These are phyloP conservation scores for Podospora appendiculata DNA, from an alignment of 495 filamentous ascomycete genomes.

Conservation along the genomic window DNA sequence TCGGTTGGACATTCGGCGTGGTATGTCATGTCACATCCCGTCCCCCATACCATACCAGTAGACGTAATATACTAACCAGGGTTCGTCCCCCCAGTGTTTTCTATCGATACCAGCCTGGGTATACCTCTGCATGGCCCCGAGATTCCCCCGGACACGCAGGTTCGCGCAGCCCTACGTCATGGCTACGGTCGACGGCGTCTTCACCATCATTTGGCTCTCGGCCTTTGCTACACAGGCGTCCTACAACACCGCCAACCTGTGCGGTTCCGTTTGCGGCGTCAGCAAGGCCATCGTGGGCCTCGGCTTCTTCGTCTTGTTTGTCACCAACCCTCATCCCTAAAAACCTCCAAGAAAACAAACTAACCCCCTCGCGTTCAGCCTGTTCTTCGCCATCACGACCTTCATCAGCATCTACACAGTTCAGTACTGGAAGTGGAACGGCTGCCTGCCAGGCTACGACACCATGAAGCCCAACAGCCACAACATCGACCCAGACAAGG, in stretches of 20 bases:
- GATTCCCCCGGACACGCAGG: constrained; percentile 72
- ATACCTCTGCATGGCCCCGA: constrained; percentile 75
- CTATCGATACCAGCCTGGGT: constrained; percentile 73
- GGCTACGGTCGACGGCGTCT: constrained; percentile 63
- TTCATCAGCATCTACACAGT: constrained; percentile 71
- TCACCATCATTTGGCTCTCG: constrained; percentile 74
- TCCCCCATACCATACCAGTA: too few species aligned
- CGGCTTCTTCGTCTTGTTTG: constrained; percentile 75
- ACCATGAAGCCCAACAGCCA: constrained; percentile 39
- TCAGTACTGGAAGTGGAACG: constrained; percentile 69
- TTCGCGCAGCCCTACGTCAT: constrained; percentile 80
- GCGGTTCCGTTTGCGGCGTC: constrained; percentile 53
- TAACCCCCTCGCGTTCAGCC: constrained; percentile 33
- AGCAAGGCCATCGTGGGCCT: constrained; percentile 74
- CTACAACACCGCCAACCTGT: constrained; percentile 46
- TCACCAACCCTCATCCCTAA: constrained; percentile 4
- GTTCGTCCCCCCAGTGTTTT: constrained; percentile 57
- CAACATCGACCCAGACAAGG: constrained; percentile 51
- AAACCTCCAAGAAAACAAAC: neutral
- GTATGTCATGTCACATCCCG: constrained; percentile 40
- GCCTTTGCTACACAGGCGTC: constrained; percentile 71
- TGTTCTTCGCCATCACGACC: constrained; percentile 66
- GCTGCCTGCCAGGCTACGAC: constrained; percentile 63
- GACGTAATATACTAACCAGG: neutral
- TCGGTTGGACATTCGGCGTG: constrained; percentile 69